Evolutionary conservation across 2,329 filamentous ascomycete species (phyloP).

Genomic region (Atkinsonella texensis): DNA sequence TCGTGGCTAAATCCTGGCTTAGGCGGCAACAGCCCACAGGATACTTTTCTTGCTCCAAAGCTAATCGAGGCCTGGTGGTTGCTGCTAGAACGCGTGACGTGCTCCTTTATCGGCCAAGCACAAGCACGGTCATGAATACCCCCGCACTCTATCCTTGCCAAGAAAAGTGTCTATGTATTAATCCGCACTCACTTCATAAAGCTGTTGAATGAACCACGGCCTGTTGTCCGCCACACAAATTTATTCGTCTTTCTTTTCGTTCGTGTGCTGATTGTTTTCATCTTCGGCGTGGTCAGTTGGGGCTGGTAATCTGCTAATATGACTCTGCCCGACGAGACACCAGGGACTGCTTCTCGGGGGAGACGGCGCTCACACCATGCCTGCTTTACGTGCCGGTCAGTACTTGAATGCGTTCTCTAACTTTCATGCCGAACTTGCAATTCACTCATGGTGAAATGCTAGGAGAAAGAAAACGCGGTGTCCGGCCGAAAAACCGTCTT

Average conservation of each 20-base stretch:
- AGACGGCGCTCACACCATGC: slow-evolving; percentile 29
- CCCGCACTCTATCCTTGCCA: slow-evolving; percentile 4
- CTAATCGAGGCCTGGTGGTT: background rate
- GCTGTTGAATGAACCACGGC: background rate
- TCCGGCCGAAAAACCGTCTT: slow-evolving; percentile 37
- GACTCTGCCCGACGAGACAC: slow-evolving; percentile 20
- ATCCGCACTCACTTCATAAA: background rate
- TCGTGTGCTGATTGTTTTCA: background rate
- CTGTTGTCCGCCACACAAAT: background rate
- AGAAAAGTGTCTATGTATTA: background rate
- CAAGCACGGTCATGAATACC: background rate
- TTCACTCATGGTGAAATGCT: background rate
- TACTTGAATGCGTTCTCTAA: slow-evolving; percentile 2
- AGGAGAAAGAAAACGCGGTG: slow-evolving; percentile 39
- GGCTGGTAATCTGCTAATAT: slow-evolving; percentile 10
- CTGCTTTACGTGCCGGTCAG: slow-evolving; percentile 36
- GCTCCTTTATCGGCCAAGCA: slow-evolving; percentile 6
- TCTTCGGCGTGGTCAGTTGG: background rate
- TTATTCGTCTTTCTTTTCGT: background rate
- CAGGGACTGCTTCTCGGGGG: slow-evolving; percentile 16
- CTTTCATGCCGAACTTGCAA: background rate
- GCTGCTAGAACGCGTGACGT: background rate
- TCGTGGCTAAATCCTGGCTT: too few species aligned
- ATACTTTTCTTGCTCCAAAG: background rate
- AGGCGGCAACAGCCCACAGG: background rate